A percentile compares a stretch with the other conserved stretches of the same genome.
Evolutionary conservation across 768 basidiomycete species (phyloP).

Genomic region (Paxillus rubicundulus): DNA sequence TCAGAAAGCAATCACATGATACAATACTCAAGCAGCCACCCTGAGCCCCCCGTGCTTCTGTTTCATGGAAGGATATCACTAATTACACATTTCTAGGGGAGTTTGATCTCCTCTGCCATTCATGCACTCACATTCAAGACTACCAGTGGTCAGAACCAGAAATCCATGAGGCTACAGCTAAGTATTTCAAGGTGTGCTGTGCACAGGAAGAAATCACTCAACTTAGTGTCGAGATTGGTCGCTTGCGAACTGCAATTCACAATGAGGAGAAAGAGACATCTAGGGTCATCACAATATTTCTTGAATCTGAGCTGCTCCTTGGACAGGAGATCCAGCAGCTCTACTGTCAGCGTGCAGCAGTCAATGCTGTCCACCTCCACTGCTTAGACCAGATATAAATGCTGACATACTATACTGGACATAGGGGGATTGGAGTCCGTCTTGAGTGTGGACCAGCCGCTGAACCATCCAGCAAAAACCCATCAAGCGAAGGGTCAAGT

Average conservation of each 20-base stretch:
- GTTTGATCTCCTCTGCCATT: constrained; percentile 14
- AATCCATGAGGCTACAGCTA: constrained; percentile 16
- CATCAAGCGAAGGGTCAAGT: too few relatives aligned
- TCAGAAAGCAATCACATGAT: constrained; percentile 22
- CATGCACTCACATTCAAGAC: constrained; percentile 21
- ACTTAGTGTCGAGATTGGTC: constrained; percentile 24
- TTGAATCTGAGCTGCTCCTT: too few relatives aligned
- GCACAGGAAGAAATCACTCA: constrained; percentile 27
- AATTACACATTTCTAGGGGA: constrained; percentile 16
- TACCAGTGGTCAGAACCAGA: constrained; percentile 21
- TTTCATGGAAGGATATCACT: constrained; percentile 16
- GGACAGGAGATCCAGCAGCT: too few relatives aligned
- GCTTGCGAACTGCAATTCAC: constrained; percentile 15
- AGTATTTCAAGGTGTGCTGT: constrained; percentile 22
- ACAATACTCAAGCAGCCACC: constrained; percentile 22
- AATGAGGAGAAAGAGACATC: constrained; percentile 15
- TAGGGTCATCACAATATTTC: too few relatives aligned
- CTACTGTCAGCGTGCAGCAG: too few relatives aligned
- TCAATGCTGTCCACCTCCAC: too few relatives aligned
- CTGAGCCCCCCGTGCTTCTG: constrained; percentile 16
- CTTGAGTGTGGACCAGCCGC: too few relatives aligned
- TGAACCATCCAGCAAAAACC: too few relatives aligned
- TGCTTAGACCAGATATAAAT: too few relatives aligned
- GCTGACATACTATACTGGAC: too few relatives aligned
- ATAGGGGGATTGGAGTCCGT: too few relatives aligned